These are phyloP conservation scores for Tilletia walkeri DNA, from an alignment of 1,284 basidiomycete species.

Conservation along the genomic window DNA sequence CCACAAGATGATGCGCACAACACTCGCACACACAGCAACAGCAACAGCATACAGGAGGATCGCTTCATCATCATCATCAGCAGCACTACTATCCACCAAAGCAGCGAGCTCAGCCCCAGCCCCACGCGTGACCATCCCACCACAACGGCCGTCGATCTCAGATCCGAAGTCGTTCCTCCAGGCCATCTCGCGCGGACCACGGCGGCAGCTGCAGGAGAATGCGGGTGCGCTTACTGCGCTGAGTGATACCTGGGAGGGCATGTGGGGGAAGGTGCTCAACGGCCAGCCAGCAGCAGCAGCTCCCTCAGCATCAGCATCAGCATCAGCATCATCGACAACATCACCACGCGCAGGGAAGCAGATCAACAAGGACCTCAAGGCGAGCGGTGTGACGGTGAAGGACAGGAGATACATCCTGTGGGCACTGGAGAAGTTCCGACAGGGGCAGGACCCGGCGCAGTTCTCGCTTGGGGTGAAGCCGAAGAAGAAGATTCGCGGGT, in stretches of 20 bases:
- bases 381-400: constrained; percentile 12
- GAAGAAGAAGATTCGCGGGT: constrained; percentile 22
- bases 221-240: not conserved
- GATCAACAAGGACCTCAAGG: constrained; percentile 13
- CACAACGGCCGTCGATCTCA: not conserved
- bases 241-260: not conserved
- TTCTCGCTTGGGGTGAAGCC: constrained; percentile 15
- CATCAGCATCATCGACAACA: not conserved
- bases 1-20: too few species aligned
- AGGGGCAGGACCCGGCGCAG: constrained; percentile 15
- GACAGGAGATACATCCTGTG: constrained; percentile 22
- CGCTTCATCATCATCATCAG: too few species aligned
- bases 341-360: constrained; percentile 14
- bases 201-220: not conserved
- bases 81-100: too few species aligned
- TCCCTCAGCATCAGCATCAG: not conserved
- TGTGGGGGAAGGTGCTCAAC: constrained; percentile 9
- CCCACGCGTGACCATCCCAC: not conserved
- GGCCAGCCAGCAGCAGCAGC: not conserved
- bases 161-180: constrained; percentile 12
- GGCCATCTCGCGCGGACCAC: constrained; percentile 17
- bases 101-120: too few species aligned
- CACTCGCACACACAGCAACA: too few species aligned
- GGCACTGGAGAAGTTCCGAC: constrained; percentile 23
- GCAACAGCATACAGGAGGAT: too few species aligned